A percentile compares a stretch with the other conserved stretches of the same genome.
phyloP scores from a whole-genome alignment of 2,329 filamentous ascomycete genomes.

The Lachnellula willkommii region DNA sequence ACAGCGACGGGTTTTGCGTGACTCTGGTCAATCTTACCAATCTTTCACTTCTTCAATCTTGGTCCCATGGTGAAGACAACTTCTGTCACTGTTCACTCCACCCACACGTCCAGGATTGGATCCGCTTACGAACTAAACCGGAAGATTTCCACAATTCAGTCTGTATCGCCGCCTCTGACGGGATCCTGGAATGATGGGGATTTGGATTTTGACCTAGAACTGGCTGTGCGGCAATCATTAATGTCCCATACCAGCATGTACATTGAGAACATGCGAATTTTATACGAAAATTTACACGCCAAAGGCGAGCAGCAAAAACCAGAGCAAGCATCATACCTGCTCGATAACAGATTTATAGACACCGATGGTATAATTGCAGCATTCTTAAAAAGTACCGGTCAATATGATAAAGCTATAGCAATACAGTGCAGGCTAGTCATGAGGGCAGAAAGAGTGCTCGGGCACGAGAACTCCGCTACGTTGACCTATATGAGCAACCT shows the following conservation, averaged over 20 bases:
- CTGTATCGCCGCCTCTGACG: neutral
- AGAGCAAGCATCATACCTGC: neutral
- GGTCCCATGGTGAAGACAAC: conserved; percentile 9
- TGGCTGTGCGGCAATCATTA: conserved; percentile 1
- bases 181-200: neutral
- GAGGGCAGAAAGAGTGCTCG: conserved; percentile 6
- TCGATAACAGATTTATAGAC: neutral
- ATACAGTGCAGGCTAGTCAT: neutral
- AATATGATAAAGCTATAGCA: conserved; percentile 2
- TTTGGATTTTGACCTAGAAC: conserved; percentile 6
- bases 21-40: conserved; percentile 12
- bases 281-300: no score
- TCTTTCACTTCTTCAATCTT: conserved; percentile 20
- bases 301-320: neutral
- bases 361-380: neutral
- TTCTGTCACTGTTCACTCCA: conserved; percentile 18
- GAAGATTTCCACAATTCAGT: conserved; percentile 5
- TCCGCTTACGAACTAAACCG: conserved; percentile 12
- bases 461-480: conserved; percentile 10
- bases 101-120: conserved; percentile 23
- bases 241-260: conserved; percentile 10
- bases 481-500: neutral
- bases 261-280: neutral
- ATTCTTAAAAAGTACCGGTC: neutral
- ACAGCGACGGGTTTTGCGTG: conserved; percentile 12